These are phyloP conservation scores for Neofusicoccum kwambonambiense DNA, from an alignment of 2,329 filamentous ascomycete genomes.

Conservation along the genomic window DNA sequence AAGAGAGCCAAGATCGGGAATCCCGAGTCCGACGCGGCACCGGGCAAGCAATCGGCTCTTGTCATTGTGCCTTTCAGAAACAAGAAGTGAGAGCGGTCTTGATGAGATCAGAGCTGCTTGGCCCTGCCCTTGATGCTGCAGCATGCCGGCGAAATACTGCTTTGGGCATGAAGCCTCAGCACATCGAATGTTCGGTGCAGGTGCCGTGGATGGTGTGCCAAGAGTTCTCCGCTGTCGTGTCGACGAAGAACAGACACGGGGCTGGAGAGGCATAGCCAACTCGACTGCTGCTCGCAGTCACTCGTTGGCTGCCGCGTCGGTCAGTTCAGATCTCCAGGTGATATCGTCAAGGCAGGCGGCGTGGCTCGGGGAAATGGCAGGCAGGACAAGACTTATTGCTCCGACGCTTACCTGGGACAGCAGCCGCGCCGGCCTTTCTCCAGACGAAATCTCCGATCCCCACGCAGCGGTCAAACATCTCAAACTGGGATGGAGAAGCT, in stretches of 20 bases:
- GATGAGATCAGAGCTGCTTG: neutral
- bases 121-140: neutral
- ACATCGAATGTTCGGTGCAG: neutral
- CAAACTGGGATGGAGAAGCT: neutral
- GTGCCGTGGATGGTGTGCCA: neutral
- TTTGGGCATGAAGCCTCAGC: neutral
- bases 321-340: neutral
- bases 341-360: neutral
- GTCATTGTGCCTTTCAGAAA: neutral
- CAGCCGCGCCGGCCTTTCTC: constrained; percentile 1
- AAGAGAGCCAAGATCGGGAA: neutral
- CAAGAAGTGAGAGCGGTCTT: neutral
- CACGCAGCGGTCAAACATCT: neutral
- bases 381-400: neutral
- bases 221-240: neutral
- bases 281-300: neutral
- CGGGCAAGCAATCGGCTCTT: neutral
- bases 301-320: neutral
- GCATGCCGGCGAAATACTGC: neutral
- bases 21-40: neutral
- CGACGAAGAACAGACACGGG: neutral
- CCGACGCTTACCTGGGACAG: constrained; percentile 7
- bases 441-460: neutral
- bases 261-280: neutral
- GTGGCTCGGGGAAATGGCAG: neutral